Conservation (phyloP, 306 rosid species). For the Boehmeria nivea region DNA sequence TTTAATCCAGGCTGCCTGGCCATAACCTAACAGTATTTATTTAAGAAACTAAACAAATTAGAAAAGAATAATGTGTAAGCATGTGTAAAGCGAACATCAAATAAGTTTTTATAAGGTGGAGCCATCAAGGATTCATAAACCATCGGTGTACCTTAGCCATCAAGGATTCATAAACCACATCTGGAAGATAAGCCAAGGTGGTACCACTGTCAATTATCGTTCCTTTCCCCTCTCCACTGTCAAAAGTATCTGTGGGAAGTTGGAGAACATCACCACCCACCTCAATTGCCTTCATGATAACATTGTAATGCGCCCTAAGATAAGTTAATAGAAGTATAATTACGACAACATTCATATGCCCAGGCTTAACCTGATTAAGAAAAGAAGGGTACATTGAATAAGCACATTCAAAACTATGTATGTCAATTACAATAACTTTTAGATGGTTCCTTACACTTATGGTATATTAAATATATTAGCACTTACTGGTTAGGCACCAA, state of each 20-base stretch:
- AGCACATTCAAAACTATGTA: constrained; percentile 3
- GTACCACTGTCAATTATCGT: constrained; percentile 92
- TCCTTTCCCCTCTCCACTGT: constrained; percentile 41
- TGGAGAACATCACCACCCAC: constrained; percentile 48
- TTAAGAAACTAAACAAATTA: neutral
- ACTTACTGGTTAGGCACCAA: constrained; percentile 64
- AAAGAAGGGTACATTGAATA: constrained; percentile 15
- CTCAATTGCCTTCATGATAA: constrained; percentile 63
- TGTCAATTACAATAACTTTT: neutral
- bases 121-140: constrained; percentile 3
- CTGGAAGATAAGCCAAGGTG: constrained; percentile 79
- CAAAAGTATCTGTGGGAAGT: constrained; percentile 58
- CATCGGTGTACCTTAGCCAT: constrained; percentile 40
- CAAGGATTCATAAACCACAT: constrained; percentile 34
- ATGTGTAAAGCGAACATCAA: constrained; percentile 15
- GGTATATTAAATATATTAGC: constrained; percentile 4
- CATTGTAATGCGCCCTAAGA: constrained; percentile 87
- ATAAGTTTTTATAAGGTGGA: neutral
- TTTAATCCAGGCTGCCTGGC: constrained; percentile 42
- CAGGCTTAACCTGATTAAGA: constrained; percentile 17
- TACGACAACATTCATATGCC: constrained; percentile 30
- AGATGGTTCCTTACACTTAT: neutral
- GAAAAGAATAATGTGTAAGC: constrained; percentile 13
- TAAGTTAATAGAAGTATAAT: constrained; percentile 21
- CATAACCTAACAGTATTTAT: constrained; percentile 46